A percentile compares a stretch with the other conserved stretches of the same genome.
phyloP scores from a whole-genome alignment of 495 filamentous ascomycete genomes.

The Hypoxylon rickii region DNA sequence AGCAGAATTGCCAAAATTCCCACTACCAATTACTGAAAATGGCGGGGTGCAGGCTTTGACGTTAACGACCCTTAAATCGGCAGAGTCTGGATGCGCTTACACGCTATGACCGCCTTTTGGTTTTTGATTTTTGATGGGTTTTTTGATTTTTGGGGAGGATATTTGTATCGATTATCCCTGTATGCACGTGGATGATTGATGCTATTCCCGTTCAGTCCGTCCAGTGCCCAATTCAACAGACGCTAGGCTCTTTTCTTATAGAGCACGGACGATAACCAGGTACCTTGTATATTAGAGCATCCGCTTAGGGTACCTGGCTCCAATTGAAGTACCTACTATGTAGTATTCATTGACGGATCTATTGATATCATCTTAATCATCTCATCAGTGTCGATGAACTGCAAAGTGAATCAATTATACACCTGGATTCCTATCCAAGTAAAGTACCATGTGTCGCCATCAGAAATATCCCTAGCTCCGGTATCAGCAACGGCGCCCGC shows the following conservation, averaged over 20 bases:
- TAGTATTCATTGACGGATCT: conserved; percentile 5
- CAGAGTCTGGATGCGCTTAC: conserved; percentile 3
- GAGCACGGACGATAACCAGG: neutral
- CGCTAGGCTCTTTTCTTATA: conserved; percentile 19
- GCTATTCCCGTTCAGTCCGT: conserved; percentile 14
- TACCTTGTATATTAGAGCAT: no score
- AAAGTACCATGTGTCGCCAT: no score
- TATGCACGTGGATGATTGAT: conserved; percentile 23
- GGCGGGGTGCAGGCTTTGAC: conserved; percentile 17
- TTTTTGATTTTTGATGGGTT: no score
- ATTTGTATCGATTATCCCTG: conserved; percentile 18
- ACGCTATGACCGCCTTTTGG: conserved; percentile 26
- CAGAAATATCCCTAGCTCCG: no score
- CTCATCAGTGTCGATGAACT: no score
- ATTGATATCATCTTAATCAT: no score
- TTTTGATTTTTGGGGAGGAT: neutral
- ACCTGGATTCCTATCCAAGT: no score
- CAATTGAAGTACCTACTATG: neutral
- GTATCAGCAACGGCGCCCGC: conserved; percentile 11
- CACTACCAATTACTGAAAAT: conserved; percentile 13
- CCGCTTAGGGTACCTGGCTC: neutral
- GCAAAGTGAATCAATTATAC: no score
- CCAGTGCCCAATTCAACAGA: neutral
- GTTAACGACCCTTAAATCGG: neutral
- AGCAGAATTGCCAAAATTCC: conserved; percentile 1